These are phyloP conservation scores for Trametes elegans DNA, from an alignment of 768 basidiomycete species.

Conservation along the genomic window DNA sequence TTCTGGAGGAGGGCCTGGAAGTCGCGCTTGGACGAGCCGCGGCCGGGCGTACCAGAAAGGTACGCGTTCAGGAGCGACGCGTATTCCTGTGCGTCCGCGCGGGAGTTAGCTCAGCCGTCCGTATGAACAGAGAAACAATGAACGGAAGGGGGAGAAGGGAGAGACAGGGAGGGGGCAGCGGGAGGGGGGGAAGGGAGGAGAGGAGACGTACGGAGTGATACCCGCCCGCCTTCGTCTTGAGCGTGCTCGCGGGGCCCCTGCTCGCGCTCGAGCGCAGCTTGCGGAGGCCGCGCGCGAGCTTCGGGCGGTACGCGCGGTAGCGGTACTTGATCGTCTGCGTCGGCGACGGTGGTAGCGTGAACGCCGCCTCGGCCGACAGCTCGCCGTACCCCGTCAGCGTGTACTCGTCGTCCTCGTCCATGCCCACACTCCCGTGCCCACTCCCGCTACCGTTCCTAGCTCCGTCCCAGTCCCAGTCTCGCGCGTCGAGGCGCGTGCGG, in stretches of 20 bases:
- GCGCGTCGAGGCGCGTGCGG: too few relatives aligned
- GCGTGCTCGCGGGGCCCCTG: constrained; percentile 7
- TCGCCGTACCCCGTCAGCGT: constrained; percentile 19
- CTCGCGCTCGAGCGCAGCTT: constrained; percentile 11
- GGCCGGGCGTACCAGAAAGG: constrained; percentile 4
- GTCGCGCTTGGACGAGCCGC: constrained; percentile 17
- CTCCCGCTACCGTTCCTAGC: too few relatives aligned
- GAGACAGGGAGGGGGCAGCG: too few relatives aligned
- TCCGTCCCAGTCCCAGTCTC: too few relatives aligned
- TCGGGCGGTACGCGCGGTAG: constrained; percentile 20
- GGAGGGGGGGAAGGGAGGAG: too few relatives aligned
- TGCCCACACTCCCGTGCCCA: neutral
- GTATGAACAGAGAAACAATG: too few relatives aligned
- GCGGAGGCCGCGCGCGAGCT: constrained; percentile 15
- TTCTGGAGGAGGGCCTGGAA: constrained; percentile 19
- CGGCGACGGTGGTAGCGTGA: constrained; percentile 19
- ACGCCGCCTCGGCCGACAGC: constrained; percentile 7
- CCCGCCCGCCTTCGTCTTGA: constrained; percentile 10
- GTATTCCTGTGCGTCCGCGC: constrained; percentile 1
- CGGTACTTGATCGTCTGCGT: constrained; percentile 23
- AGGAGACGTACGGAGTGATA: neutral
- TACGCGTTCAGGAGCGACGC: constrained; percentile 5
- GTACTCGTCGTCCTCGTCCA: constrained; percentile 14
- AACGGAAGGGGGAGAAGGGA: too few relatives aligned
- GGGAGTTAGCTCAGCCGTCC: neutral